A percentile compares a stretch with the other conserved stretches of the same genome.
phyloP scores from a whole-genome alignment of 1,139 yeast genomes.

The Blastobotrys proliferans region DNA sequence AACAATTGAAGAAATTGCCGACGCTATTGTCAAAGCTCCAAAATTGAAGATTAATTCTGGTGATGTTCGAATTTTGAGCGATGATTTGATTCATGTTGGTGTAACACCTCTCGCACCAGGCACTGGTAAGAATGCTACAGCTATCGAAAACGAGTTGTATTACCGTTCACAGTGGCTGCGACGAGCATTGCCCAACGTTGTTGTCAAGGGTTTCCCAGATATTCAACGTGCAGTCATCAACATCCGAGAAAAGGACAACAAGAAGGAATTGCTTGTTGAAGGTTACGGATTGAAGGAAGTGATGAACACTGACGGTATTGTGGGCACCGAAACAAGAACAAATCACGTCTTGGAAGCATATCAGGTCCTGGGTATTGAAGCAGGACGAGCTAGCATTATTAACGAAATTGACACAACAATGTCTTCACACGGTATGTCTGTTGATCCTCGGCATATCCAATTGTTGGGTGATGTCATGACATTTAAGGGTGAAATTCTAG shows the following conservation, averaged over 20 bases:
- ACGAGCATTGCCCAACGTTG: slow-evolving; percentile 78
- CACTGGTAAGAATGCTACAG: slow-evolving; percentile 40
- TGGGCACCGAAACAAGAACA: slow-evolving; percentile 81
- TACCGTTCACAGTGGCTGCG: slow-evolving; percentile 87
- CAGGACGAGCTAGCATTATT: slow-evolving; percentile 90
- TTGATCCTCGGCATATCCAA: slow-evolving; percentile 99
- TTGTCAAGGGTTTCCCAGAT: slow-evolving; percentile 88
- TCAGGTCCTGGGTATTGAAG: slow-evolving; percentile 93
- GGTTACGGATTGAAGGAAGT: slow-evolving; percentile 96
- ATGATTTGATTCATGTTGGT: slow-evolving; percentile 68
- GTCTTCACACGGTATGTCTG: slow-evolving; percentile 99
- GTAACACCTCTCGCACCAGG: slow-evolving; percentile 56
- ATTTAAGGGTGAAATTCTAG: slow-evolving; percentile 95
- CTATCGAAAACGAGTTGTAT: slow-evolving; percentile 58
- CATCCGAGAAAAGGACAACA: slow-evolving; percentile 74
- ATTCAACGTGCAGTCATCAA: slow-evolving; percentile 95
- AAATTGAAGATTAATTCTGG: slow-evolving; percentile 75
- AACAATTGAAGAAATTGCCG: slow-evolving; percentile 78
- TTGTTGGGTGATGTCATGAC: slow-evolving; percentile 98
- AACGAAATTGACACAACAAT: slow-evolving; percentile 95
- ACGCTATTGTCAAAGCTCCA: slow-evolving; percentile 79
- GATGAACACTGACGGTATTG: slow-evolving; percentile 96
- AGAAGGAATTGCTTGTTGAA: slow-evolving; percentile 89
- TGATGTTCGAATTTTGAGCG: slow-evolving; percentile 68
- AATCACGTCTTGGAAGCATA: slow-evolving; percentile 91